Percentiles rank a stretch among this genome's conserved stretches.
Evolutionary conservation across 192 early-diverging fungal species (phyloP).

Genomic region (Rhizophagus sp.): DNA sequence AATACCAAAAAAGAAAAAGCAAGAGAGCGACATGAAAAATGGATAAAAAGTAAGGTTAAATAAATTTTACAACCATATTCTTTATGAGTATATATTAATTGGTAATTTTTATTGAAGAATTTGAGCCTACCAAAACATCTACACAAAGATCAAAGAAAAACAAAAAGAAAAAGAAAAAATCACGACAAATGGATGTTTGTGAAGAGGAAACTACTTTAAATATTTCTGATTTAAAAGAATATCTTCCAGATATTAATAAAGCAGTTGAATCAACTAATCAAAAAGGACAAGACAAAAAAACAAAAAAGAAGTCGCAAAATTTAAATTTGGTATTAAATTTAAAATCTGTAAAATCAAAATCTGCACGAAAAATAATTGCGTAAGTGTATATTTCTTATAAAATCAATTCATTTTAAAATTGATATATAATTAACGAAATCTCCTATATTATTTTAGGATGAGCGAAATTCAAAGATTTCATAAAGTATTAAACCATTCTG

Average conservation of each 20-base stretch:
- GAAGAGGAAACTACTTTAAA: neutral
- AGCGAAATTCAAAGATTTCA: conserved; percentile 71
- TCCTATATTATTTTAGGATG: neutral
- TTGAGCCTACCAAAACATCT: neutral
- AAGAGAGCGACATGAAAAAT: neutral
- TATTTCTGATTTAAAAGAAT: neutral
- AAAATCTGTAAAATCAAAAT: neutral
- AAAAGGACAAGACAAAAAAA: neutral
- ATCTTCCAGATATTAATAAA: neutral
- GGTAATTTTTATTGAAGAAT: neutral
- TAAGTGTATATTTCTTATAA: neutral
- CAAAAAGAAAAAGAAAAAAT: neutral
- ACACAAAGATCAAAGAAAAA: neutral
- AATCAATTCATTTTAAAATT: neutral
- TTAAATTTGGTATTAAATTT: neutral
- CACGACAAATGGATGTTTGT: neutral
- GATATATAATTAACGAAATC: neutral
- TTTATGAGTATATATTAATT: neutral
- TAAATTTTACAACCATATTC: neutral
- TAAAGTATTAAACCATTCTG: conserved; percentile 69
- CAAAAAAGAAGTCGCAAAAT: neutral
- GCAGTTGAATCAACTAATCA: neutral
- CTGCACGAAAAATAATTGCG: neutral
- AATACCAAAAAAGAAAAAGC: neutral
- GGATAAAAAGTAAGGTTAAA: neutral